Percentiles rank a stretch among this genome's conserved stretches.
Evolutionary conservation across 345 rosid species (phyloP).

Genomic region (Sisymbrium irio): DNA sequence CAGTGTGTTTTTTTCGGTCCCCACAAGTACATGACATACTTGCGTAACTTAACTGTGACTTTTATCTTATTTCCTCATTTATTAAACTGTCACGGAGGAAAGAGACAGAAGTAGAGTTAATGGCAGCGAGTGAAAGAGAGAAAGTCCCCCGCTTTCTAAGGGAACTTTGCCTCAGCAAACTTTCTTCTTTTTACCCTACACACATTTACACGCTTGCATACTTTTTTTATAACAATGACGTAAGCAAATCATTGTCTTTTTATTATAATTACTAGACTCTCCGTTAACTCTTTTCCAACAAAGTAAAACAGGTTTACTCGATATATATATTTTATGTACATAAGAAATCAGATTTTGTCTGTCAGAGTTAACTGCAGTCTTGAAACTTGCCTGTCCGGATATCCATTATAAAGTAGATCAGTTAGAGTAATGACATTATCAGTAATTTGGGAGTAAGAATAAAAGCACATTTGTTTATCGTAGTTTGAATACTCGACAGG

Average conservation of each 20-base stretch:
- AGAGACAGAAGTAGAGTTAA: background rate
- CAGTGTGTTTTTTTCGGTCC: background rate
- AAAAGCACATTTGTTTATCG: background rate
- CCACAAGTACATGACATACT: background rate
- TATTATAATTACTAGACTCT: background rate
- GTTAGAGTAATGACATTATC: background rate
- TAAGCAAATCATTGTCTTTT: background rate
- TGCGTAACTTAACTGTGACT: background rate
- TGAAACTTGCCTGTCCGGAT: slow-evolving; percentile 21
- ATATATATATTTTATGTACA: background rate
- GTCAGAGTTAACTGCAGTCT: slow-evolving; percentile 29
- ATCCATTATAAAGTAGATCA: background rate
- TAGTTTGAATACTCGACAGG: background rate
- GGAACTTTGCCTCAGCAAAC: slow-evolving; percentile 16
- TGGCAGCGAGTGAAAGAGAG: slow-evolving; percentile 24
- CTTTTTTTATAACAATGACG: background rate
- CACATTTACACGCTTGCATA: slow-evolving; percentile 9
- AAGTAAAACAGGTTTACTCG: background rate
- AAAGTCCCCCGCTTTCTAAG: slow-evolving; percentile 35
- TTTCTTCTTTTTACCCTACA: slow-evolving; percentile 24
- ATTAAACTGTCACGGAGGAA: background rate
- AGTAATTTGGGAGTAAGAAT: background rate
- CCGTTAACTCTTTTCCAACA: background rate
- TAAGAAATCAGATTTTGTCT: background rate
- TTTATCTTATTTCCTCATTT: background rate